Conservation (phyloP, 1,284 basidiomycete genomes). For the Tilletiopsis washingtonensis region DNA sequence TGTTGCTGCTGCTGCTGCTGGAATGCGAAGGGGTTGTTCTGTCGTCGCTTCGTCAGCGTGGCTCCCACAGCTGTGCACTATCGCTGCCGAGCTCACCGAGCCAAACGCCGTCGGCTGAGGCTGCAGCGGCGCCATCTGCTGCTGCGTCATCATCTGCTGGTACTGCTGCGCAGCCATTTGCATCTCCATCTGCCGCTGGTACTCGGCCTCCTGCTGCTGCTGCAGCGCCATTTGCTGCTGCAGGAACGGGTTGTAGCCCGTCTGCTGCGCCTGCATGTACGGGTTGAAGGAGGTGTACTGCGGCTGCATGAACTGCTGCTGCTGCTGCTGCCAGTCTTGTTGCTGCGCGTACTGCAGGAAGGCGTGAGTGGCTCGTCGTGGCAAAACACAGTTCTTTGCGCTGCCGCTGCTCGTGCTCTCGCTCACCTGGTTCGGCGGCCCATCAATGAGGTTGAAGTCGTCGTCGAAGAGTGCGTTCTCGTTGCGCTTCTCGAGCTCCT, state of each 20-base stretch:
- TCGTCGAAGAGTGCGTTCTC: conserved; percentile 73
- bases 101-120: conserved; percentile 61
- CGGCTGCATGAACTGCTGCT: conserved; percentile 47
- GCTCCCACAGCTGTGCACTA: no score
- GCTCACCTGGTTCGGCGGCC: conserved; percentile 11
- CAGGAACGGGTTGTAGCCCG: conserved; percentile 36
- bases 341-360: conserved; percentile 30
- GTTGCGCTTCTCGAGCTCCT: conserved; percentile 63
- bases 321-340: conserved; percentile 13
- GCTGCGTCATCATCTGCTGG: conserved; percentile 49
- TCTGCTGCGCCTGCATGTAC: conserved; percentile 51
- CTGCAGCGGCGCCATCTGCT: conserved; percentile 36
- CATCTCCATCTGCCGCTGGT: conserved; percentile 47
- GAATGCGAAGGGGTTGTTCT: conserved; percentile 86
- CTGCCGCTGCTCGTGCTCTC: no score
- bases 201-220: conserved; percentile 50
- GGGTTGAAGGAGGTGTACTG: conserved; percentile 55
- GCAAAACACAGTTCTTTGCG: no score
- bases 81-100: no score
- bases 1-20: conserved; percentile 14
- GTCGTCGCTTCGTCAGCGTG: no score
- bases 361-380: no score
- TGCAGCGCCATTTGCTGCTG: conserved; percentile 59
- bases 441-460: conserved; percentile 35
- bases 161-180: conserved; percentile 49